A percentile compares a stretch with the other conserved stretches of the same genome.
Evolutionary conservation across 2,329 filamentous ascomycete species (phyloP).

Genomic region (Colletotrichum tropicicola): DNA sequence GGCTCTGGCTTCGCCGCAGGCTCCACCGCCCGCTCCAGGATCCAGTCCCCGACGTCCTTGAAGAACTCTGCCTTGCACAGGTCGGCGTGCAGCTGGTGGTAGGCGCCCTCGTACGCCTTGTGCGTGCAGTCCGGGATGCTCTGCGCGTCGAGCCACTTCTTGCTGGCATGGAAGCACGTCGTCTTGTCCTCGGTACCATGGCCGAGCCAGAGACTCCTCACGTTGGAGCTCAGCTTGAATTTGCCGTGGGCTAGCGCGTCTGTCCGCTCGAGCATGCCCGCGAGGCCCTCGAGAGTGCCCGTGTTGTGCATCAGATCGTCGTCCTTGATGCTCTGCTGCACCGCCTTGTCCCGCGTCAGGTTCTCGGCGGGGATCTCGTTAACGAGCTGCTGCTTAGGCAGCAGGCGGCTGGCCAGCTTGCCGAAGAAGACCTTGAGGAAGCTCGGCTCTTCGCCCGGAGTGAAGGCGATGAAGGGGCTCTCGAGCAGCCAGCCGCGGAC

Average conservation of each 20-base stretch:
- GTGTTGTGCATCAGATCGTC: constrained; percentile 83
- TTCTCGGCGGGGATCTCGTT: constrained; percentile 71
- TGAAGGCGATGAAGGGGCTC: constrained; percentile 81
- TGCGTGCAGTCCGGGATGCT: constrained; percentile 74
- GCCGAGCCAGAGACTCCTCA: constrained; percentile 73
- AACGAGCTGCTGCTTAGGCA: constrained; percentile 74
- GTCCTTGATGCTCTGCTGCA: constrained; percentile 66
- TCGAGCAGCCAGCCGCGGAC: constrained; percentile 81
- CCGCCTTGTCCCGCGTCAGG: constrained; percentile 73
- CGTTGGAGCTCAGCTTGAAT: constrained; percentile 58
- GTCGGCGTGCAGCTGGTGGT: constrained; percentile 78
- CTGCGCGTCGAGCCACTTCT: constrained; percentile 68
- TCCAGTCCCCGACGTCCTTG: constrained; percentile 73
- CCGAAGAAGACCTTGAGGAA: constrained; percentile 71
- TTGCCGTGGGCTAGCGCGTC: constrained; percentile 65
- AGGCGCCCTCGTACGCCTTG: constrained; percentile 79
- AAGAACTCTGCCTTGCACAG: constrained; percentile 61
- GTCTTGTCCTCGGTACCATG: constrained; percentile 82
- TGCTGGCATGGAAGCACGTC: constrained; percentile 71
- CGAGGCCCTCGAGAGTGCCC: constrained; percentile 84
- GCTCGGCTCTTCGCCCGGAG: constrained; percentile 70
- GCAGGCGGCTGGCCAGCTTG: constrained; percentile 70
- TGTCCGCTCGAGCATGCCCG: constrained; percentile 80
- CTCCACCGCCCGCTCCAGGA: constrained; percentile 53
- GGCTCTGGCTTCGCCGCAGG: constrained; percentile 36